phyloP scores from a whole-genome alignment of 192 early-diverging fungal species.

The Spizellomyces punctatus region DNA sequence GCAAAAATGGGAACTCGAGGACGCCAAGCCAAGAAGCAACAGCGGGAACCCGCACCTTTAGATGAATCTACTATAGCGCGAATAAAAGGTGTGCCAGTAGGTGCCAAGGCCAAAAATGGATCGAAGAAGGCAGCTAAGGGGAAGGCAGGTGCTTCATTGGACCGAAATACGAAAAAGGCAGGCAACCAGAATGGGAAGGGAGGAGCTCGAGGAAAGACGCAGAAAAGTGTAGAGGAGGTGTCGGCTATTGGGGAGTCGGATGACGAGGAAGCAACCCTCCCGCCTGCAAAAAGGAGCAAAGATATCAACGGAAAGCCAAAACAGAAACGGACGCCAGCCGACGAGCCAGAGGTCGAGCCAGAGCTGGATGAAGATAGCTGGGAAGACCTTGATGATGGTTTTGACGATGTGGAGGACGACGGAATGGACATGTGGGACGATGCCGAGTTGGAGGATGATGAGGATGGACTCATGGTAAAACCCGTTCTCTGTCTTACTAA shows the following conservation, averaged over 20 bases:
- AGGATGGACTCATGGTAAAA: constrained; percentile 23
- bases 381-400: constrained; percentile 27
- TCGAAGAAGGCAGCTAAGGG: neutral
- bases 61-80: constrained; percentile 35
- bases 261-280: constrained; percentile 3
- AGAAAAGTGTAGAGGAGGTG: neutral
- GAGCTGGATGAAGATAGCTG: constrained; percentile 30
- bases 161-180: constrained; percentile 9
- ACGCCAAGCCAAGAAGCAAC: constrained; percentile 50
- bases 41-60: constrained; percentile 44
- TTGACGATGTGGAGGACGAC: constrained; percentile 17
- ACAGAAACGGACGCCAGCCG: neutral
- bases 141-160: too few relatives aligned
- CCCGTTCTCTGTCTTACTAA: neutral
- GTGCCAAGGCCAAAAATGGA: constrained; percentile 15
- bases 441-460: constrained; percentile 34
- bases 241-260: neutral
- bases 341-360: constrained; percentile 20
- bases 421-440: constrained; percentile 31
- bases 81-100: constrained; percentile 32
- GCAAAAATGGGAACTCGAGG: constrained; percentile 48
- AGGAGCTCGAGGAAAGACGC: neutral
- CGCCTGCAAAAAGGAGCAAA: constrained; percentile 22
- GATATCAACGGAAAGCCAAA: neutral
- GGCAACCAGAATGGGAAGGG: constrained; percentile 9